Evolutionary conservation across 1,284 basidiomycete species (phyloP).

Genomic region (Pholiota adiposa): DNA sequence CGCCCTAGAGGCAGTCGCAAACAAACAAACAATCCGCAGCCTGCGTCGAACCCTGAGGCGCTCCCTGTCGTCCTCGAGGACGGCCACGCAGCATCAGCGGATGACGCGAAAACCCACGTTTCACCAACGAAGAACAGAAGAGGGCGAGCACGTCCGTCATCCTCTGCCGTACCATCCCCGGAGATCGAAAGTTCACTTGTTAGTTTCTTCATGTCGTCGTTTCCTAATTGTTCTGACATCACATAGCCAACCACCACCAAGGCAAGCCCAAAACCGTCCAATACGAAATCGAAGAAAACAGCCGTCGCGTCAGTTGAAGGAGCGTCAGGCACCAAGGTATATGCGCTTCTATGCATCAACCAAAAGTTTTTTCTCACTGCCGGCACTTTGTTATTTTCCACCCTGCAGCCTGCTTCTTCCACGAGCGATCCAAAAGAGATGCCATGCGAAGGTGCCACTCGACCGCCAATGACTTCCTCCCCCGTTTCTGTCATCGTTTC

Average conservation of each 20-base stretch:
- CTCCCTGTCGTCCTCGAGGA: neutral
- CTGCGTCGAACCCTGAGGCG: neutral
- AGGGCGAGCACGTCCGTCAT: neutral
- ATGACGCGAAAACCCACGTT: conserved; percentile 6
- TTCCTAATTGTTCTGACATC: neutral
- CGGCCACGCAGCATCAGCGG: conserved; percentile 9
- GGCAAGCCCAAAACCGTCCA: neutral
- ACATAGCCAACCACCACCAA: neutral
- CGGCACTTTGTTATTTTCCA: neutral
- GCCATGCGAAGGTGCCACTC: too few species aligned
- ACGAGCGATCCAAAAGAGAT: neutral
- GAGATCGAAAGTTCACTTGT: neutral
- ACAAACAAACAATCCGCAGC: neutral
- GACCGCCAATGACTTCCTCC: too few species aligned
- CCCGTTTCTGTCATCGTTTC: too few species aligned
- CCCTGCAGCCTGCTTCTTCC: neutral
- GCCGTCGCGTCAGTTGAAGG: neutral
- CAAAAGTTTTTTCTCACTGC: neutral
- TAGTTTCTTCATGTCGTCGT: neutral
- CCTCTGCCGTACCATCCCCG: neutral
- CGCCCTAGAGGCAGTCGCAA: neutral
- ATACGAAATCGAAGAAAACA: neutral
- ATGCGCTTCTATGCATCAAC: neutral
- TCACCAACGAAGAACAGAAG: conserved; percentile 6
- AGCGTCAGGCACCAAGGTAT: neutral